These are phyloP conservation scores for Bacterosira constricta DNA, from an alignment of 108 stramenopile species.

Conservation along the genomic window DNA sequence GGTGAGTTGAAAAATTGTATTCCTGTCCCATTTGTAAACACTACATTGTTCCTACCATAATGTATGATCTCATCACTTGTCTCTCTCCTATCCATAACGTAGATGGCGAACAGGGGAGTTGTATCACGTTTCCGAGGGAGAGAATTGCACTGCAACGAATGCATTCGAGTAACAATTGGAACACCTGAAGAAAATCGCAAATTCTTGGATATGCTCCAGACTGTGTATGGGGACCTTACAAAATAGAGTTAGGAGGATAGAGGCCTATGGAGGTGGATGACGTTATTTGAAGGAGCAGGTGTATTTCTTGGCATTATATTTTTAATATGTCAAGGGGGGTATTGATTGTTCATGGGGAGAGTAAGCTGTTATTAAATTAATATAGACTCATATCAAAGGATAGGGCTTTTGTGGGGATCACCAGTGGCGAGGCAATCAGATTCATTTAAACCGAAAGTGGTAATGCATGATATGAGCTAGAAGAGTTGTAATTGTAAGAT, in stretches of 20 bases:
- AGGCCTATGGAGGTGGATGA: neutral
- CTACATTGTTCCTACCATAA: neutral
- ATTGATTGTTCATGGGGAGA: neutral
- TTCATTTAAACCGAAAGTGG: too few relatives aligned
- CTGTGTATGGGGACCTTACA: conserved; percentile 45
- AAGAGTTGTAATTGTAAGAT: too few relatives aligned
- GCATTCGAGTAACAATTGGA: conserved; percentile 94
- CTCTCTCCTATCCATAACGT: neutral
- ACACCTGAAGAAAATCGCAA: conserved; percentile 82
- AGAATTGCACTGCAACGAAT: conserved; percentile 92
- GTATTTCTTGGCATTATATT: too few relatives aligned
- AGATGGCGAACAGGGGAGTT: conserved; percentile 91
- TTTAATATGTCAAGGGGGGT: too few relatives aligned
- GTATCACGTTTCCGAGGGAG: conserved; percentile 93
- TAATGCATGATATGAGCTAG: too few relatives aligned
- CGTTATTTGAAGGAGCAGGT: neutral
- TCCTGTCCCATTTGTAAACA: neutral
- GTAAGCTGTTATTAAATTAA: neutral
- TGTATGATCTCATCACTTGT: neutral
- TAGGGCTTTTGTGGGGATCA: neutral
- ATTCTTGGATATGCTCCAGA: conserved; percentile 69
- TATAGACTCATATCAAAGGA: neutral
- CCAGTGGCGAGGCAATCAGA: neutral
- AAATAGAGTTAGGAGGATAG: neutral
- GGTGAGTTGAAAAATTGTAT: conserved; percentile 10